Conservation (phyloP, 805 yeast species). For the Saccharomycopsis sp. region DNA sequence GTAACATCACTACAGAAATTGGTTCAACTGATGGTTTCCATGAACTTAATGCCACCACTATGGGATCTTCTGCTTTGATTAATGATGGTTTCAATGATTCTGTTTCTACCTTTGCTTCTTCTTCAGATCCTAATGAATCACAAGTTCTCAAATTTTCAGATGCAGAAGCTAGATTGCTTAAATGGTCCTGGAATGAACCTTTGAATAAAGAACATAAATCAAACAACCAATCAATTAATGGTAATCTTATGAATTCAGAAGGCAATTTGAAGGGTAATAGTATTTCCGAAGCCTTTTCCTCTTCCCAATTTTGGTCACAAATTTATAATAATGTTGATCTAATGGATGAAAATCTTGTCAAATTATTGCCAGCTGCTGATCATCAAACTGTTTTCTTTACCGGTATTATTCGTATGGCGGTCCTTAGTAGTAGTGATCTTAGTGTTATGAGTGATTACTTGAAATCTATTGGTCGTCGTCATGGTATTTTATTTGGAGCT, state of each 20-base stretch:
- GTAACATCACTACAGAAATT: not conserved
- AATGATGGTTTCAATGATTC: not conserved
- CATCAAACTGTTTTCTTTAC: constrained; percentile 18
- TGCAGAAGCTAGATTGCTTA: constrained; percentile 12
- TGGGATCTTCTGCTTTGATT: constrained; percentile 7
- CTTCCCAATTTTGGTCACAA: constrained; percentile 18
- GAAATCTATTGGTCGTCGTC: constrained; percentile 18
- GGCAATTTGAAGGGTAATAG: constrained; percentile 5
- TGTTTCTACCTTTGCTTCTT: not conserved
- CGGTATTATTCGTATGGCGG: constrained; percentile 18
- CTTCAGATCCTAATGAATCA: not conserved
- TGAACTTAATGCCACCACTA: not conserved
- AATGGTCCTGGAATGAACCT: constrained; percentile 18
- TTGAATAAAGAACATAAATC: constrained; percentile 2
- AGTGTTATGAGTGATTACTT: constrained; percentile 17
- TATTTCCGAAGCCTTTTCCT: constrained; percentile 14
- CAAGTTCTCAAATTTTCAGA: constrained; percentile 10
- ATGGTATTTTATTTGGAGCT: constrained; percentile 18
- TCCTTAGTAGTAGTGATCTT: constrained; percentile 15
- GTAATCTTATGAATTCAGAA: not conserved
- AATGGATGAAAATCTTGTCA: constrained; percentile 13
- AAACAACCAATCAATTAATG: constrained; percentile 1
- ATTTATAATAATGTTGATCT: constrained; percentile 12
- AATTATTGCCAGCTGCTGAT: constrained; percentile 14
- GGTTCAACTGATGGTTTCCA: not conserved